Percentiles rank a stretch among this genome's conserved stretches.
Evolutionary conservation across 1,139 yeast species (phyloP).

Genomic region (Candida gigantensis): DNA sequence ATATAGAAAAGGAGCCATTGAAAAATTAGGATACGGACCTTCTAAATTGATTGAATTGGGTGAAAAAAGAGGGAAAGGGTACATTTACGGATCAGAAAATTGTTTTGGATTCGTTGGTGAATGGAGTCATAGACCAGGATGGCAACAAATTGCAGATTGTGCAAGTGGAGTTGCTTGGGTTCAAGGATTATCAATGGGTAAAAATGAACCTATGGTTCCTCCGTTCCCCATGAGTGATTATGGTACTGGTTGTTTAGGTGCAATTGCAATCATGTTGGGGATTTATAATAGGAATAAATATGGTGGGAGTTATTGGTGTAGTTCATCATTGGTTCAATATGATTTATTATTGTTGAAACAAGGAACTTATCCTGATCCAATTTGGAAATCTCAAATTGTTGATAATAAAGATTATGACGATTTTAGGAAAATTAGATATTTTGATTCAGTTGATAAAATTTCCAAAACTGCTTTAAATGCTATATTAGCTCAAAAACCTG

Average conservation of each 20-base stretch:
- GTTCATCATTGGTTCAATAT: conserved; percentile 31
- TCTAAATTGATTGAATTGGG: conserved; percentile 22
- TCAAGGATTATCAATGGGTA: conserved; percentile 30
- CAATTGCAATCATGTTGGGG: conserved; percentile 29
- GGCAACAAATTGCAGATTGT: conserved; percentile 39
- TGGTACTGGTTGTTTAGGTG: conserved; percentile 35
- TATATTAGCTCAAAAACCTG: conserved; percentile 22
- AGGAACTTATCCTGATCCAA: conserved; percentile 22
- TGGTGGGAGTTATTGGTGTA: conserved; percentile 35
- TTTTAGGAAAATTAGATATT: conserved; percentile 23
- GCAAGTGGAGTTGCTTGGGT: conserved; percentile 33
- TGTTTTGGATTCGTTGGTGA: conserved; percentile 34
- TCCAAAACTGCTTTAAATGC: conserved; percentile 26
- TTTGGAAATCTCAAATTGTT: conserved; percentile 19
- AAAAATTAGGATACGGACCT: conserved; percentile 30
- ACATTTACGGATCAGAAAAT: conserved; percentile 32
- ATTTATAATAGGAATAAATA: conserved; percentile 24
- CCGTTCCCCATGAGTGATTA: conserved; percentile 39
- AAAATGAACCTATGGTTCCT: conserved; percentile 33
- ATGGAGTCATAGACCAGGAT: conserved; percentile 32
- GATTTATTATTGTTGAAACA: conserved; percentile 30
- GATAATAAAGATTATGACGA: conserved; percentile 13
- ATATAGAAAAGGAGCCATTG: conserved; percentile 29
- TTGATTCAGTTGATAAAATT: conserved; percentile 31
- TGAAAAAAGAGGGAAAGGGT: conserved; percentile 27